These are phyloP conservation scores for Talaromyces sp. DNA, from an alignment of 2,329 filamentous ascomycete genomes.

Conservation along the genomic window DNA sequence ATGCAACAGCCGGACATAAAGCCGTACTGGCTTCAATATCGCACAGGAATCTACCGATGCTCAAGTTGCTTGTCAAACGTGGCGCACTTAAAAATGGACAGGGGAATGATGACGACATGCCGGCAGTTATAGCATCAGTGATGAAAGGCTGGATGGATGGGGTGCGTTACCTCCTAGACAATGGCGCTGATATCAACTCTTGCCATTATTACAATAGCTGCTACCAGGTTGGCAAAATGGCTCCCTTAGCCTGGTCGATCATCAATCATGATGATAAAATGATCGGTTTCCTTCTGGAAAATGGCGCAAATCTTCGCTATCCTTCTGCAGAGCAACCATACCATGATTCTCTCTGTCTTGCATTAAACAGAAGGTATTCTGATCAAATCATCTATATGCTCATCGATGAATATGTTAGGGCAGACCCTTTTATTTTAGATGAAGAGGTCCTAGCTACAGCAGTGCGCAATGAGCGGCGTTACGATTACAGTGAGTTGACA, in stretches of 20 bases:
- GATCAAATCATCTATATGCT: background rate
- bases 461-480: too few species aligned
- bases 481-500: too few species aligned
- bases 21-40: background rate
- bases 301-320: background rate
- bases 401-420: background rate
- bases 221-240: background rate
- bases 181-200: background rate
- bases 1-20: background rate
- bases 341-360: background rate
- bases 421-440: background rate
- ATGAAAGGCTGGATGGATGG: background rate
- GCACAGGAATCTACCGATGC: background rate
- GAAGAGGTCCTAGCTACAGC: background rate
- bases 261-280: background rate
- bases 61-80: background rate
- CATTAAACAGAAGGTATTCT: background rate
- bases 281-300: background rate
- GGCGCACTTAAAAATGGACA: background rate
- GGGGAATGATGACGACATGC: background rate
- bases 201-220: background rate
- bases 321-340: background rate
- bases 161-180: background rate
- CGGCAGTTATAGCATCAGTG: background rate
- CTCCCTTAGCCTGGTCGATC: background rate